Conservation (phyloP, 208 protist species). For the Balamuthia mandrillaris region DNA sequence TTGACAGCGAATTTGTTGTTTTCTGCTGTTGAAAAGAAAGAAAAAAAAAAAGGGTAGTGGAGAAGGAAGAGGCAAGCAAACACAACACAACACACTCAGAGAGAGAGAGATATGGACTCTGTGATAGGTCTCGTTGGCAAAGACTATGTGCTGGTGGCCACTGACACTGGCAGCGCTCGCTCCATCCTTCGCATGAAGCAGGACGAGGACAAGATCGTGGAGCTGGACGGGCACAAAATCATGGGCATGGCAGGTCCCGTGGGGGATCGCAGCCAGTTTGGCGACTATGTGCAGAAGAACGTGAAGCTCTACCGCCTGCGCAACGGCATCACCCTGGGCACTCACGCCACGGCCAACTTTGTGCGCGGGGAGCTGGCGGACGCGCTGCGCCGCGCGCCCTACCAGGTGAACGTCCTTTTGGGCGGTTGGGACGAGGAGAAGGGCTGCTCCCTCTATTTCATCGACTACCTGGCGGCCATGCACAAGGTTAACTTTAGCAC, state of each 20-base stretch:
- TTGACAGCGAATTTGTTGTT: too few species aligned
- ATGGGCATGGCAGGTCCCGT: conserved; percentile 53
- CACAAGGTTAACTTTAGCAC: conserved; percentile 63
- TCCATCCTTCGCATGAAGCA: conserved; percentile 68
- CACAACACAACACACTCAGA: too few species aligned
- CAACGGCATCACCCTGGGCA: conserved; percentile 52
- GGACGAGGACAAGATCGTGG: conserved; percentile 64
- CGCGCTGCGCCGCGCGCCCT: conserved; percentile 48
- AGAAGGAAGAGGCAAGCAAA: neutral
- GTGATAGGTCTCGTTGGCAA: conserved; percentile 62
- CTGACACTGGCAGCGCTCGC: conserved; percentile 38
- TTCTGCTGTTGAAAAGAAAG: too few species aligned
- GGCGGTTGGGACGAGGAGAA: conserved; percentile 63
- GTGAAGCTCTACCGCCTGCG: conserved; percentile 60
- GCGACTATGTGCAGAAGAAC: conserved; percentile 66
- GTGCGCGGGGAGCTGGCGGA: conserved; percentile 59
- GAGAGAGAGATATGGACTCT: too few species aligned
- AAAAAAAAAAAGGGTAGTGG: neutral
- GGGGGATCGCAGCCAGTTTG: conserved; percentile 67
- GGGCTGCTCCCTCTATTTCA: conserved; percentile 62
- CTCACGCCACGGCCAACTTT: conserved; percentile 63
- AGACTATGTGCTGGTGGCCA: conserved; percentile 59
- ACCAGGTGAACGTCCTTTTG: conserved; percentile 64
- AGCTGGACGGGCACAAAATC: conserved; percentile 52
- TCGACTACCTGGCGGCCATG: conserved; percentile 74